phyloP scores from a whole-genome alignment of 371 early-diverging fungal species.

The Rhizopus sp. region DNA sequence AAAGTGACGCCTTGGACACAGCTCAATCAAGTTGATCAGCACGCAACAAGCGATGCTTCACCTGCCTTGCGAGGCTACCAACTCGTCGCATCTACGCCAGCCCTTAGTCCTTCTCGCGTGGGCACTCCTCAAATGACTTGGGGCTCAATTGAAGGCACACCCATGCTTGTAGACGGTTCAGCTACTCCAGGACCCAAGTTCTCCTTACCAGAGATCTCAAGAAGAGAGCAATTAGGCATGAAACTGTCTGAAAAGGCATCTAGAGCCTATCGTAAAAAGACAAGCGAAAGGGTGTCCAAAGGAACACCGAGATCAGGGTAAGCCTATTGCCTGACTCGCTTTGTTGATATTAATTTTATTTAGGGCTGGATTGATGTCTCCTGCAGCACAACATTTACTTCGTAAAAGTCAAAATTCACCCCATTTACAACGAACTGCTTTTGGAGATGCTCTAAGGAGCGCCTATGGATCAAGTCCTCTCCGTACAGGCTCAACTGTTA shows the following conservation, averaged over 20 bases:
- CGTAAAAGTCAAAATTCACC: constrained; percentile 30
- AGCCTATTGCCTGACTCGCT: neutral
- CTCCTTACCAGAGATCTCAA: constrained; percentile 63
- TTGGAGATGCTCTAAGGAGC: constrained; percentile 42
- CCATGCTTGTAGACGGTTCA: constrained; percentile 53
- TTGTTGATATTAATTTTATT: neutral
- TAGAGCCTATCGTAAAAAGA: constrained; percentile 52
- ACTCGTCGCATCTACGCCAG: constrained; percentile 72
- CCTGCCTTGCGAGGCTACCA: constrained; percentile 59
- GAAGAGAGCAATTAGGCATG: constrained; percentile 68
- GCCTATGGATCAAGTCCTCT: constrained; percentile 30
- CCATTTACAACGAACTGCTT: constrained; percentile 20
- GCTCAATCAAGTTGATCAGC: constrained; percentile 13
- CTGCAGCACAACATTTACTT: constrained; percentile 49
- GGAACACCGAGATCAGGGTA: constrained; percentile 44
- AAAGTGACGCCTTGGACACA: constrained; percentile 35
- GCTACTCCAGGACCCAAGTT: constrained; percentile 59
- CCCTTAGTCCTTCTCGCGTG: constrained; percentile 56
- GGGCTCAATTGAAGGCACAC: constrained; percentile 76
- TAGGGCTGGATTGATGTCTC: constrained; percentile 44
- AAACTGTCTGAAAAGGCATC: constrained; percentile 66
- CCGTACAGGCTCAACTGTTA: constrained; percentile 2
- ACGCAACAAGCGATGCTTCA: constrained; percentile 4
- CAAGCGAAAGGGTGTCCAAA: constrained; percentile 16
- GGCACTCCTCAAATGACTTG: constrained; percentile 77